A percentile compares a stretch with the other conserved stretches of the same genome.
Conservation (phyloP, 208 protist genomes). For the Trypanosoma platydactyli region DNA sequence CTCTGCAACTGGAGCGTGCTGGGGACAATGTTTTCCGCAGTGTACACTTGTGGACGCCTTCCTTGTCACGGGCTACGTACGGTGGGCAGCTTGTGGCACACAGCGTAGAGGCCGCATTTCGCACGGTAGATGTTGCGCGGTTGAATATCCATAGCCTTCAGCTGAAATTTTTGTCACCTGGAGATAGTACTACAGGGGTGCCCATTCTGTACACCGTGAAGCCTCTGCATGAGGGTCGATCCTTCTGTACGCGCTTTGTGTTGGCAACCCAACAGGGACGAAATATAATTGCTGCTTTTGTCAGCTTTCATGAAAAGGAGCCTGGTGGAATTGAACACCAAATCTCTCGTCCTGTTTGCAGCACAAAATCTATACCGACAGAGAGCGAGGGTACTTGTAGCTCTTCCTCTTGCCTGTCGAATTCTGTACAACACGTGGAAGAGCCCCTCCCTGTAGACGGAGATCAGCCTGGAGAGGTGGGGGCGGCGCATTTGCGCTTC, state of each 20-base stretch:
- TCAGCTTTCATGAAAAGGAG: constrained; percentile 40
- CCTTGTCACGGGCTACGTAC: constrained; percentile 27
- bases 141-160: constrained; percentile 46
- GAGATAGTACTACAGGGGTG: constrained; percentile 11
- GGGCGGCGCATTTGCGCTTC: constrained; percentile 16
- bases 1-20: constrained; percentile 36
- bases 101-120: constrained; percentile 37
- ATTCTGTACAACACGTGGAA: not conserved
- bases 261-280: constrained; percentile 25
- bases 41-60: constrained; percentile 34
- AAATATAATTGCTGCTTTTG: constrained; percentile 27
- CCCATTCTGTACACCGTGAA: constrained; percentile 38
- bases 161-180: constrained; percentile 41
- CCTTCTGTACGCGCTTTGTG: constrained; percentile 34
- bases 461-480: not conserved
- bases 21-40: constrained; percentile 26
- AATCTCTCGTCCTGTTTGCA: constrained; percentile 20
- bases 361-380: not conserved
- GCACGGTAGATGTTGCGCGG: constrained; percentile 22
- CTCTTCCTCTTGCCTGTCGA: not conserved
- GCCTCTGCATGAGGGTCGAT: constrained; percentile 30
- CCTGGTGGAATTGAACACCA: constrained; percentile 26
- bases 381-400: not conserved
- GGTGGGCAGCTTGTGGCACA: constrained; percentile 59
- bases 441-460: not conserved